A percentile compares a stretch with the other conserved stretches of the same genome.
These are phyloP conservation scores for Tuber borchii DNA, from an alignment of 495 filamentous ascomycete genomes.

Conservation along the genomic window DNA sequence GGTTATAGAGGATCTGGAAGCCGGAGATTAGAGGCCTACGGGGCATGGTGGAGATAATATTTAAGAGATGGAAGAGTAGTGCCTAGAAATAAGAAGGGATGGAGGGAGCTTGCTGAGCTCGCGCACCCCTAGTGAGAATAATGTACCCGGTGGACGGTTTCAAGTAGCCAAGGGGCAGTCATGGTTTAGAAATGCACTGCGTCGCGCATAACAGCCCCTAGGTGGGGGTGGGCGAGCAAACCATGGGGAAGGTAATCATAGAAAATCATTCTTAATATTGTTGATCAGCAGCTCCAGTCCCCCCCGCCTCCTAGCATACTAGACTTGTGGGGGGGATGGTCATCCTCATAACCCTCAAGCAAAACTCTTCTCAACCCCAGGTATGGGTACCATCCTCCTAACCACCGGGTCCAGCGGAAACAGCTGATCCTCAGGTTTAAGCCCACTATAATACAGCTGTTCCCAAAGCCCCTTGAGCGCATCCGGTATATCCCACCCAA, in stretches of 20 bases:
- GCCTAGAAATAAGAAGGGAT: background rate
- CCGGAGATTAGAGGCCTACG: background rate
- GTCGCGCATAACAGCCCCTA: too few species aligned
- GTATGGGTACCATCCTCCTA: background rate
- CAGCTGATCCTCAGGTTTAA: slow-evolving; percentile 15
- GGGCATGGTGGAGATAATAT: background rate
- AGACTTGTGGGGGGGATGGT: background rate
- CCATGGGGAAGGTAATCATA: too few species aligned
- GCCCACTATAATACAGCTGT: slow-evolving; percentile 20
- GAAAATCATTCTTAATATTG: background rate
- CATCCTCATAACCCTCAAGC: background rate
- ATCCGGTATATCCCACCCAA: slow-evolving; percentile 44
- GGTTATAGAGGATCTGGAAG: background rate
- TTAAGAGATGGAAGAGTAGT: background rate
- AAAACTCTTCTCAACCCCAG: background rate
- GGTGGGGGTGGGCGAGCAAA: too few species aligned
- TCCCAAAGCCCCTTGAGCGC: slow-evolving; percentile 24
- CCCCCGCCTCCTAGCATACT: background rate
- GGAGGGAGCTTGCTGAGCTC: background rate
- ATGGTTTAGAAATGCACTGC: too few species aligned
- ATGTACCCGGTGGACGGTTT: too few species aligned
- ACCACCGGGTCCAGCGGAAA: slow-evolving; percentile 20
- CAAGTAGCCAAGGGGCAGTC: too few species aligned
- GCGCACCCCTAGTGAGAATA: background rate
- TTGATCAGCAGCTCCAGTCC: background rate